Evolutionary conservation across 2,329 filamentous ascomycete genomes (phyloP), one percentile per base, ranked within the genome.

Genomic region (Penicillium polonicum): DNA sequence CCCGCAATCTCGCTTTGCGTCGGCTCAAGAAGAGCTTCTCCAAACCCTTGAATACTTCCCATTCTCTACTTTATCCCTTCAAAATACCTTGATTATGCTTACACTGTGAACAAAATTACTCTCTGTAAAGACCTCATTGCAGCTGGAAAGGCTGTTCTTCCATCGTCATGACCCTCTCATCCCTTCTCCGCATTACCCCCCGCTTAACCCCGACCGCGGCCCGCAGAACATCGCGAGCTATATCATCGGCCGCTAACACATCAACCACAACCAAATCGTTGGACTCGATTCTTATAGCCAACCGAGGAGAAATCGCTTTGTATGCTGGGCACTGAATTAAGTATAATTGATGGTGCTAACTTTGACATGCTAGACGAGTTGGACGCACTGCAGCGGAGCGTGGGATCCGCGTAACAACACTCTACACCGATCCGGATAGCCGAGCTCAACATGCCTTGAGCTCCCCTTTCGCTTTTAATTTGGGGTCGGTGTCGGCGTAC

Each of bases 261-360:
- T 43, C 68, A 15, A 66, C 62, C 19, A 27, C 50, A 44, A 60
- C 65, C 44, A 80, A 74, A 52, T 67, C 80, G n/a, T 68, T 84
- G 51, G 87, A 86, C 55, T 96, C 92, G 9, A 89, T 97, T 42
- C 83, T 99, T 25, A 97, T 99, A 72, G 94, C 94, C 53, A 99
- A 99, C 74, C 88, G 94, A 67, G 94, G 94, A 68, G 94, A 99
- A 77, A 99, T 99, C 68, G 94, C 94, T 49, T 82, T 99, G 72
- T 84, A 73, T 63, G 78, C 68, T 15, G 2, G 3, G 42, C 35
- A 6, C 13, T 29, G 12, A 1, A 15, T 39, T 19, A 6, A 43
- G 38, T 58, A 3, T 6, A 23, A 17, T 29, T 55, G 9, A 29
- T 62, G 42, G 42, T 50, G 19, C 57, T 66, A 44, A 61, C 46